Base-by-base conservation (phyloP, 768 basidiomycete genomes). In the Lyophyllum decastes region DNA sequence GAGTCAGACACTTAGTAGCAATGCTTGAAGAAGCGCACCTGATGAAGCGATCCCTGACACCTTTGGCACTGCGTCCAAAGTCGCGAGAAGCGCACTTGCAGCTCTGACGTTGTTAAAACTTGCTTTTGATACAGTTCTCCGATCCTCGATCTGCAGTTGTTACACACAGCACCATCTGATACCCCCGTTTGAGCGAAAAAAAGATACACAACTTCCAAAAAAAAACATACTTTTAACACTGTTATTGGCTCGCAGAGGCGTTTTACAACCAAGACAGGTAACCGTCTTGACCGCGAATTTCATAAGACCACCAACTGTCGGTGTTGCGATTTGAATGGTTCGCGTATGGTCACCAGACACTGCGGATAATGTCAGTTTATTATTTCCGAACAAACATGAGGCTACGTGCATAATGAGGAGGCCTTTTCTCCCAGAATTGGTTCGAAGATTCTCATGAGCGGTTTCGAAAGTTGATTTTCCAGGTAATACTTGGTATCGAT, bases 11-110 rank as follows among this genome's bases (percentile, higher is more conserved):
- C 21, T 14, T 53, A 12, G 47, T 25, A 4, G 44, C 16, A 26
- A 1, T 26, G 47, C 24, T 14, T 22, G 19, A 48, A 41, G 44
- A 35, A 43, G 63, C 71, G 26, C 57, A 89, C 89, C 78, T 97
- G 95, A 75, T 99, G 97, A 48, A 99, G 78, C 17, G 97, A 99
- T 14, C 97, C 97, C 70, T 99, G 97, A 78, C 97, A 99, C 24
- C 97, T 84, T 68, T 99, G 97, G 65, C 97, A 99, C 68, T 98
- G 96, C 1, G 97, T 98, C 97, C 97, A 99, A 22, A 99, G 72
- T 49, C 95, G 84, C 19, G 96, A 91, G 71, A 97, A 98, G 47
- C 92, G 87, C 7, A 95, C 88, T 78, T 99, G 94, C 45, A 89
- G 77, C 21, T 85, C 83, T 0, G 95, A 95, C 0, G 91, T 85